Conservation (phyloP, 2,329 filamentous ascomycete species). For the Cercospora sojina region DNA sequence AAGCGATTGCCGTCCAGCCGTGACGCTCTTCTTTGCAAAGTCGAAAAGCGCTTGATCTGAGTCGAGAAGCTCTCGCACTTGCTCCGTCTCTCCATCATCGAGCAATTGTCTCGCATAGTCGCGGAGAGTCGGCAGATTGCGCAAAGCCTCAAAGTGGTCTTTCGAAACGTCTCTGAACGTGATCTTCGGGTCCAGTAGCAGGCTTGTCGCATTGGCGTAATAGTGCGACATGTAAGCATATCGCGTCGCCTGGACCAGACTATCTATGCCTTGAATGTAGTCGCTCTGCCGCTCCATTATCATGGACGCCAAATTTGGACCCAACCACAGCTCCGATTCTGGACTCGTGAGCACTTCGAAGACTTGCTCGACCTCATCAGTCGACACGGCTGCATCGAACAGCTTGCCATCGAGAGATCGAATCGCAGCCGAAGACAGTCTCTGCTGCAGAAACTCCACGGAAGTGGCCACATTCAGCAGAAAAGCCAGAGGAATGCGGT, state of each 20-base stretch:
- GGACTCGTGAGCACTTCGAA: conserved; percentile 65
- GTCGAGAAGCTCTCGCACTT: conserved; percentile 57
- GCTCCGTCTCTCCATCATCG: conserved; percentile 30
- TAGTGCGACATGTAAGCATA: conserved; percentile 87
- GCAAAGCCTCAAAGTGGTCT: conserved; percentile 66
- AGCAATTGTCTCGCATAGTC: conserved; percentile 35
- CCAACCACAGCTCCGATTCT: conserved; percentile 60
- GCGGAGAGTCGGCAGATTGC: conserved; percentile 68
- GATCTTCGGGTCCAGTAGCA: conserved; percentile 54
- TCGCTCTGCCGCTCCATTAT: conserved; percentile 72
- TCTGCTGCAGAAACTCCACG: conserved; percentile 73
- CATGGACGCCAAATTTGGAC: conserved; percentile 60
- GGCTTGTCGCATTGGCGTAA: conserved; percentile 72
- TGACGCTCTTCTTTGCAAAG: conserved; percentile 41
- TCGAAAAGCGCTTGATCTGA: conserved; percentile 57
- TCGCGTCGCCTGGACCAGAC: conserved; percentile 61
- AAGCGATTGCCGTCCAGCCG: conserved; percentile 43
- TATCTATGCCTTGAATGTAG: conserved; percentile 72
- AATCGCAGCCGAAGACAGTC: conserved; percentile 67
- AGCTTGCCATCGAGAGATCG: conserved; percentile 67
- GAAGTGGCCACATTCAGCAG: conserved; percentile 81
- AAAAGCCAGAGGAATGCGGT: conserved; percentile 73
- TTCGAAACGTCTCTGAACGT: conserved; percentile 48
- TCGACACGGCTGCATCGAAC: conserved; percentile 74
- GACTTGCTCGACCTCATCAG: conserved; percentile 69